A percentile compares a stretch with the other conserved stretches of the same genome.
Evolutionary conservation across 176 grass and related monocot genomes (phyloP).

Genomic region (Oryza nivara): DNA sequence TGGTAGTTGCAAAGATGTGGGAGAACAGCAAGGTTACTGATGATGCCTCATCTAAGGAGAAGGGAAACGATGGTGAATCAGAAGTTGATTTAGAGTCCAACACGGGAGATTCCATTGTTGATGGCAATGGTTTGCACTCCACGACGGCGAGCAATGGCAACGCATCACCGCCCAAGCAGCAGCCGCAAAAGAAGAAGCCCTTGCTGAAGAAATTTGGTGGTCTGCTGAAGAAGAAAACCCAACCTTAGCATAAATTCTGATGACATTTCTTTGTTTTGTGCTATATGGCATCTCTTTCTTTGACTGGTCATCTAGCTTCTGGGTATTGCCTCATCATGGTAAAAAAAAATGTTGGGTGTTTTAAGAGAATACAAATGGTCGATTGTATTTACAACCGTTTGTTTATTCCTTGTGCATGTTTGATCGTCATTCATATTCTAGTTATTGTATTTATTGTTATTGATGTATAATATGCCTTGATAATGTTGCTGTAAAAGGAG

Average conservation of each 20-base stretch:
- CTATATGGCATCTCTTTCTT: constrained; percentile 47
- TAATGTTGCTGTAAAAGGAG: constrained; percentile 30
- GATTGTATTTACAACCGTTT: constrained; percentile 40
- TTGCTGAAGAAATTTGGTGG: constrained; percentile 79
- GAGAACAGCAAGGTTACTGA: constrained; percentile 62
- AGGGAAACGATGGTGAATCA: constrained; percentile 44
- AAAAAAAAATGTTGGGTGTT: constrained; percentile 43
- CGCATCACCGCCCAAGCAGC: constrained; percentile 50
- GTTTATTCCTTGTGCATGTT: constrained; percentile 39
- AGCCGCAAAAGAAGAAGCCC: constrained; percentile 85
- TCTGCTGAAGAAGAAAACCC: constrained; percentile 83
- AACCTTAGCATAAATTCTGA: constrained; percentile 56
- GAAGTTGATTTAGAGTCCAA: constrained; percentile 67
- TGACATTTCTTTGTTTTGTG: constrained; percentile 39
- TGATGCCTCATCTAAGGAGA: constrained; percentile 55
- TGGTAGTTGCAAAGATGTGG: constrained; percentile 57
- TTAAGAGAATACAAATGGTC: constrained; percentile 49
- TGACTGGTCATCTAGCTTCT: constrained; percentile 49
- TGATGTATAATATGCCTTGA: constrained; percentile 12
- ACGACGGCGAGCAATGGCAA: constrained; percentile 35
- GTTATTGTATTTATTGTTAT: constrained; percentile 42
- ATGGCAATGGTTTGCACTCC: constrained; percentile 46
- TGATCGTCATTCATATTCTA: constrained; percentile 32
- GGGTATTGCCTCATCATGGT: constrained; percentile 24
- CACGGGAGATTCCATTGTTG: constrained; percentile 44